These are phyloP conservation scores for Clonostachys solani DNA, from an alignment of 2,329 filamentous ascomycete species.

Conservation along the genomic window DNA sequence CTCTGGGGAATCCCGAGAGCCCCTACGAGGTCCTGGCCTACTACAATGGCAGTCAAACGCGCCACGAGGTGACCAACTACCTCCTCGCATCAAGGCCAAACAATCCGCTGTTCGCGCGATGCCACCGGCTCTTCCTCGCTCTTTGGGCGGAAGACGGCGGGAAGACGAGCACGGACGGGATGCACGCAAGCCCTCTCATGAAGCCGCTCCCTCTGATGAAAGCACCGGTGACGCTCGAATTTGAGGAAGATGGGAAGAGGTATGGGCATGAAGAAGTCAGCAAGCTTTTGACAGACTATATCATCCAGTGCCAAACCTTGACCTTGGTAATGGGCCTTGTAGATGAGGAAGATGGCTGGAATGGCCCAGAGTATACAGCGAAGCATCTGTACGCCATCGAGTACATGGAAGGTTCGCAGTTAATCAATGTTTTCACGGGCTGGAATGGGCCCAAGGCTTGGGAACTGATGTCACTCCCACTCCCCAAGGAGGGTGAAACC, in stretches of 20 bases:
- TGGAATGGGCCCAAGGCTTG: conserved; percentile 47
- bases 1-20: conserved; percentile 37
- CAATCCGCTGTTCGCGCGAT: conserved; percentile 40
- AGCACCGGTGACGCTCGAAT: conserved; percentile 2
- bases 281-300: conserved; percentile 48
- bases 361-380: conserved; percentile 46
- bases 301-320: conserved; percentile 50
- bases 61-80: conserved; percentile 39
- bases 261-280: conserved; percentile 30
- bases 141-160: conserved; percentile 42
- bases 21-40: conserved; percentile 44
- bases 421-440: conserved; percentile 45
- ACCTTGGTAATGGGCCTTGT: conserved; percentile 45
- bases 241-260: conserved; percentile 14
- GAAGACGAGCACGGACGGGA: conserved; percentile 42
- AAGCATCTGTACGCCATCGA: conserved; percentile 45
- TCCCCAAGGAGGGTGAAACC: conserved; percentile 25
- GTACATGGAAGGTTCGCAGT: conserved; percentile 43
- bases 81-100: conserved; percentile 30
- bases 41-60: conserved; percentile 26
- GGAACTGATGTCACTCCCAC: conserved; percentile 34
- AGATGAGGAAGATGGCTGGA: conserved; percentile 44
- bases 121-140: conserved; percentile 43
- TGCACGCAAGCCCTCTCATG: conserved; percentile 41
- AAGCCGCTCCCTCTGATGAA: conserved; percentile 34